Percentiles rank a stretch among this genome's conserved stretches.
Evolutionary conservation across 495 filamentous ascomycete species (phyloP).

Genomic region (Penicillium psychrofluorescens): DNA sequence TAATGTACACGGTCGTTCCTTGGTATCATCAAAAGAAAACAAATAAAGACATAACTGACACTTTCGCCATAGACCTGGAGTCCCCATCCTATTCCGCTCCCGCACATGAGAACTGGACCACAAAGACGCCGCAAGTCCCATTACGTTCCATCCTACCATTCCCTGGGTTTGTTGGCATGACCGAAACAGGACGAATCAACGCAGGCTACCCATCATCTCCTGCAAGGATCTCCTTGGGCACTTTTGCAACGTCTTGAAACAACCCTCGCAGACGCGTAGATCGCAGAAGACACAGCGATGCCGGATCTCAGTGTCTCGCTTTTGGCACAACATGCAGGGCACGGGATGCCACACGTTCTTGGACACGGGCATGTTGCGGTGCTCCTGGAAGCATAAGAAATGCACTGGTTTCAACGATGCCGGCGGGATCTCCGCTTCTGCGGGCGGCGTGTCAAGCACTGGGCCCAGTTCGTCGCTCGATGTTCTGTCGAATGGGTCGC

Average conservation of each 20-base stretch:
- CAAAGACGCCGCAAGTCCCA: no score
- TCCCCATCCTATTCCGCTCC: no score
- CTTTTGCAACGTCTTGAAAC: constrained; percentile 32
- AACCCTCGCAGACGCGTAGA: constrained; percentile 37
- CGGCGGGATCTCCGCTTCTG: constrained; percentile 24
- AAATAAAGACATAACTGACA: background rate
- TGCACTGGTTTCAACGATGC: constrained; percentile 36
- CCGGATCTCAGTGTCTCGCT: constrained; percentile 33
- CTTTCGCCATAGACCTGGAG: no score
- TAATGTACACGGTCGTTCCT: constrained; percentile 18
- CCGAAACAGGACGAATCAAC: background rate
- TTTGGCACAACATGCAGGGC: constrained; percentile 45
- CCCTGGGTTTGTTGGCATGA: no score
- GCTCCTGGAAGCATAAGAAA: constrained; percentile 39
- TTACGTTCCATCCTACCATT: no score
- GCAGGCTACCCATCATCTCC: constrained; percentile 20
- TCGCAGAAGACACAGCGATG: constrained; percentile 44
- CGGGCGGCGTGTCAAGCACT: constrained; percentile 19
- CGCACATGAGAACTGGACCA: no score
- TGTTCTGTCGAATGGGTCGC: constrained; percentile 8
- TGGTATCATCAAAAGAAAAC: constrained; percentile 21
- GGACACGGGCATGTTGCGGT: constrained; percentile 33
- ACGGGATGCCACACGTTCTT: constrained; percentile 39
- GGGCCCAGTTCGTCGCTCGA: constrained; percentile 21
- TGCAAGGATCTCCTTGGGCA: constrained; percentile 27